Evolutionary conservation across 768 basidiomycete genomes (phyloP), one percentile per base, ranked within the genome.

Genomic region (Suillus occidentalis): DNA sequence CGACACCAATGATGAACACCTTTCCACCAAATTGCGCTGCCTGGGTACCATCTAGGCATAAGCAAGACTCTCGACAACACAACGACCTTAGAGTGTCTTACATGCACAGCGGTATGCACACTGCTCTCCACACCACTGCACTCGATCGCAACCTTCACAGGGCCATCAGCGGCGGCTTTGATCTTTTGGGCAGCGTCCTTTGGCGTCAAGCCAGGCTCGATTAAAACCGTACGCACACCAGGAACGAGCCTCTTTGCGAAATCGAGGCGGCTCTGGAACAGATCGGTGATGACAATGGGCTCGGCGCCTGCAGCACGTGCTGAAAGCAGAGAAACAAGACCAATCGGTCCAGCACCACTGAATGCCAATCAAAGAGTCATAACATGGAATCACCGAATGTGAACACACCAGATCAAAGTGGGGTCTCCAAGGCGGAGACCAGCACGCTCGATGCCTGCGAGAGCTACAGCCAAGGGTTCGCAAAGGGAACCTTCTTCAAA

Each of bases 1-100:
- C 88, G 16, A 89, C 87, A 60, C 89, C 89, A 39, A 89, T 88
- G 65, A 89, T 85, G 72, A 89, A 89, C 31, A 89, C 86, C 68
- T 87, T 88, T 37, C 84, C 86, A 43, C 88, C 87, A 63, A 89
- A 89, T 69, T 82, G 79, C 70, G 83, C 78, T n/a, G 87, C 87
- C 85, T 89, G 67, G 20, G 64, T 16, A 57, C 28, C 43, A 53
- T 42, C 12, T 12, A 59, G 34, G 25, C 36, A 10, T 61, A 20
- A 58, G n/a, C 34, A 20, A 20, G 16, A 64, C 52, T 31, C 59
- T 40, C 16, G 14, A 25, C 22, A 58, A 3, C 18, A 13, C 7
- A 31, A 31, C 25, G 10, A 31, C 18, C 20, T 20, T 6, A 28
- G 18, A 20, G 39, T 45, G 14, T 71, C 82, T 76, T 72, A 87